Base-by-base conservation (phyloP, 306 rosid species). In the Castanospermum australe region DNA sequence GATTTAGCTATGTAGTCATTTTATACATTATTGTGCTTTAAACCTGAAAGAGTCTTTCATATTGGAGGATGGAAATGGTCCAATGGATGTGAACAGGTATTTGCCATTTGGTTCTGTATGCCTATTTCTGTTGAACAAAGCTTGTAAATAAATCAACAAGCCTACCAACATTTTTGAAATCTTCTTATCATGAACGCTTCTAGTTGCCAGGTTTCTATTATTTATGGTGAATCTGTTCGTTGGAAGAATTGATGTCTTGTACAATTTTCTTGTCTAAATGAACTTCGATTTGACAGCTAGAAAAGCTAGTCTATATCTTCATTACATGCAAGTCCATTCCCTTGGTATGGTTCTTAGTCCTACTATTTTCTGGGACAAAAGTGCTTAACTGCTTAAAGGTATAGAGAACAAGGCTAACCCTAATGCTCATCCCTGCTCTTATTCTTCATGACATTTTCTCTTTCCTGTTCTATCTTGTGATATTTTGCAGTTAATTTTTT, bases 391-490 rank as follows among this genome's bases (percentile, higher is more conserved):
- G n/a, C n/a, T n/a, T n/a, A n/a, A n/a, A 60, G 15, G 17, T 78
- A 2, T 55, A 45, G 45, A 10, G 39, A 69, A 77, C 48, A 41
- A 73, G 28, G 60, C 57, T 71, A 6, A 56, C 61, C 71, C 69
- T 51, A 35, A 41, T 56, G 21, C 36, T 33, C 54, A 11, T 54
- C 8, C 38, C 20, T 48, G n/a, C 41, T 55, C 47, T 13, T 64
- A 47, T 71, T 47, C n/a, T 56, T 47, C 68, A 35, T 48, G 48
- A 28, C 22, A 64, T 63, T 38, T 33, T 80, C 76, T 64, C 61
- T 38, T 71, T 71, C 32, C 22, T 67, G 63, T 42, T 61, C 48
- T 42, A 25, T 81, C 80, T 81, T 32, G 38, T 71, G 64, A 70
- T 62, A 69, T 24, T 50, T 76, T 39, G 48, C n/a, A 5, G 75